These are phyloP conservation scores for Corynespora cassiicola DNA, from an alignment of 2,329 filamentous ascomycete species.

Conservation along the genomic window DNA sequence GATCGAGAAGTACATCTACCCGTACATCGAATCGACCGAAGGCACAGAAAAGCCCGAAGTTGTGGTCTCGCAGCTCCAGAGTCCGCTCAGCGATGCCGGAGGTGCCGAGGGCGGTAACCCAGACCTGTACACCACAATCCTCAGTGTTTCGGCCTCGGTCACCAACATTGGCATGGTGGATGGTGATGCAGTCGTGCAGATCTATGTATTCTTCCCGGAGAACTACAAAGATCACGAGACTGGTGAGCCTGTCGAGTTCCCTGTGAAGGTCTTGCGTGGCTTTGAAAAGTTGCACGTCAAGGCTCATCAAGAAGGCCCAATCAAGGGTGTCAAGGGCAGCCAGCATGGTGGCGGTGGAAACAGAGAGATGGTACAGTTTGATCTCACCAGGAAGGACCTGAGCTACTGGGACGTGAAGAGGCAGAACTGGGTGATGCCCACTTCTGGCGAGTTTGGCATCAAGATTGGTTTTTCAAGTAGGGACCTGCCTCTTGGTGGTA, in stretches of 20 bases:
- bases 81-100: slow-evolving; percentile 65
- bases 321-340: slow-evolving; percentile 15
- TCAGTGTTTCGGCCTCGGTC: slow-evolving; percentile 60
- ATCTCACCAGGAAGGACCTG: slow-evolving; percentile 48
- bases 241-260: slow-evolving; percentile 64
- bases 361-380: slow-evolving; percentile 39
- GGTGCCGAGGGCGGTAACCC: slow-evolving; percentile 74
- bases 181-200: slow-evolving; percentile 63
- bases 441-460: slow-evolving; percentile 34
- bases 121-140: slow-evolving; percentile 65
- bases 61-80: slow-evolving; percentile 65
- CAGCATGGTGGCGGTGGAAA: slow-evolving; percentile 24
- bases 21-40: slow-evolving; percentile 65
- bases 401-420: slow-evolving; percentile 49
- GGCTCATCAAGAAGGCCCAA: slow-evolving; percentile 20
- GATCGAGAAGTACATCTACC: slow-evolving; percentile 75
- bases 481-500: slow-evolving; percentile 36
- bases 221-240: slow-evolving; percentile 50
- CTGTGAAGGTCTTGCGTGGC: slow-evolving; percentile 46
- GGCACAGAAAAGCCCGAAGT: slow-evolving; percentile 52
- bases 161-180: slow-evolving; percentile 66
- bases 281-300: slow-evolving; percentile 52
- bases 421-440: slow-evolving; percentile 51
- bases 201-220: slow-evolving; percentile 61
- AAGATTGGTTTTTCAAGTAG: slow-evolving; percentile 42